These are phyloP conservation scores for Dactylonectria estremocensis DNA, from an alignment of 2,329 filamentous ascomycete species.

Conservation along the genomic window DNA sequence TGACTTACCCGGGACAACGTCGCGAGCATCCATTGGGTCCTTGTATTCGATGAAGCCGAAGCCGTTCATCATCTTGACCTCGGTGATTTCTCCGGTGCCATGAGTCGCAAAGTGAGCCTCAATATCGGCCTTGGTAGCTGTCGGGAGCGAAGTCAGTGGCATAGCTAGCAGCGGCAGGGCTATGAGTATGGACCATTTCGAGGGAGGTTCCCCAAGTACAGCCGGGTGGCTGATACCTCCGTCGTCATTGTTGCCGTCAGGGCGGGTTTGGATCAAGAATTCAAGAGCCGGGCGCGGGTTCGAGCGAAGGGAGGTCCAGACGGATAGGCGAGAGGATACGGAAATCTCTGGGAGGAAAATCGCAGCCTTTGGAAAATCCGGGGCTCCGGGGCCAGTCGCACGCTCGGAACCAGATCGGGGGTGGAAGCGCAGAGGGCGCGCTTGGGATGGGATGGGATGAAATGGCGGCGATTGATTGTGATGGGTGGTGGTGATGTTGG, in stretches of 20 bases:
- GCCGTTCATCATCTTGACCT: constrained; percentile 99
- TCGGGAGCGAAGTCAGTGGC: constrained; percentile 64
- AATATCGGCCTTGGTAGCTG: constrained; percentile 97
- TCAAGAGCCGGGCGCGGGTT: background rate
- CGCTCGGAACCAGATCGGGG: constrained; percentile 41
- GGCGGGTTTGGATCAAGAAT: constrained; percentile 26
- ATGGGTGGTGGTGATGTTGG: constrained; percentile 21
- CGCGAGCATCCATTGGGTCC: constrained; percentile 96
- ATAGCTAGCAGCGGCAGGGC: constrained; percentile 49
- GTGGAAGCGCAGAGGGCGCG: constrained; percentile 33
- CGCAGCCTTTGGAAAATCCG: constrained; percentile 32
- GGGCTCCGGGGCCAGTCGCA: constrained; percentile 45
- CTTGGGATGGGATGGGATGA: constrained; percentile 33
- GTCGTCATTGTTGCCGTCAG: constrained; percentile 74
- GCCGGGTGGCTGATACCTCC: constrained; percentile 93
- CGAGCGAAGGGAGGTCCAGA: constrained; percentile 21
- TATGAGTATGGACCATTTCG: constrained; percentile 80
- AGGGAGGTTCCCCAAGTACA: constrained; percentile 98
- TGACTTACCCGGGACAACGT: constrained; percentile 94
- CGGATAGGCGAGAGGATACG: constrained; percentile 23
- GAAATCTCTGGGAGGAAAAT: constrained; percentile 29
- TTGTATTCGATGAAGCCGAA: constrained; percentile 99
- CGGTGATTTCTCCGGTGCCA: constrained; percentile 96
- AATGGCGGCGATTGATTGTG: constrained; percentile 30
- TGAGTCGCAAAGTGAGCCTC: constrained; percentile 96